Percentiles rank a stretch among this genome's conserved stretches.
These are phyloP conservation scores for Hypholoma fasciculare DNA, from an alignment of 768 basidiomycete genomes.

Conservation along the genomic window DNA sequence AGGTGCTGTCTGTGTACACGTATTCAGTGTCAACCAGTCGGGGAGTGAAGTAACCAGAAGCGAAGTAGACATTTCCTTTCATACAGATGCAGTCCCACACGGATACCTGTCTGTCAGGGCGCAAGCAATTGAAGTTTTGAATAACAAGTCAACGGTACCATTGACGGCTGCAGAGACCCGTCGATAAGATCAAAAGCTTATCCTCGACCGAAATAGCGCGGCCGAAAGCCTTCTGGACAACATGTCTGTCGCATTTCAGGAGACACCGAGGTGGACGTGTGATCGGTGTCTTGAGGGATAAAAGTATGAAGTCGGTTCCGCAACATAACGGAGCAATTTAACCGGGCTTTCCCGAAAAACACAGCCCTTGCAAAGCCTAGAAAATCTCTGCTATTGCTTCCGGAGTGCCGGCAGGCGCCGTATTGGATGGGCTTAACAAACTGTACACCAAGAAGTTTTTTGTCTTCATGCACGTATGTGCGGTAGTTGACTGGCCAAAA, in stretches of 20 bases:
- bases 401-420: no score
- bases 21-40: neutral
- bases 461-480: no score
- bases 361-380: neutral
- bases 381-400: no score
- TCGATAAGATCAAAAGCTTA: neutral
- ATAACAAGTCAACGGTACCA: neutral
- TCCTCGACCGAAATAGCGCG: slow-evolving; percentile 3
- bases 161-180: neutral
- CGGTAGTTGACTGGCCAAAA: no score
- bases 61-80: neutral
- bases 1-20: neutral
- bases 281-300: neutral
- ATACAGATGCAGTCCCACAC: neutral
- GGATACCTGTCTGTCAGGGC: neutral
- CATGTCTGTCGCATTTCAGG: neutral
- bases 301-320: neutral
- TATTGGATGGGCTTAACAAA: no score
- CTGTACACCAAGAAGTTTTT: no score
- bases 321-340: slow-evolving; percentile 2
- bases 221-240: neutral
- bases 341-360: neutral
- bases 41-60: neutral
- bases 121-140: neutral
- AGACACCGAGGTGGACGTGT: neutral